Conservation (phyloP, 805 yeast species). For the Pichia nanzhaoensis region DNA sequence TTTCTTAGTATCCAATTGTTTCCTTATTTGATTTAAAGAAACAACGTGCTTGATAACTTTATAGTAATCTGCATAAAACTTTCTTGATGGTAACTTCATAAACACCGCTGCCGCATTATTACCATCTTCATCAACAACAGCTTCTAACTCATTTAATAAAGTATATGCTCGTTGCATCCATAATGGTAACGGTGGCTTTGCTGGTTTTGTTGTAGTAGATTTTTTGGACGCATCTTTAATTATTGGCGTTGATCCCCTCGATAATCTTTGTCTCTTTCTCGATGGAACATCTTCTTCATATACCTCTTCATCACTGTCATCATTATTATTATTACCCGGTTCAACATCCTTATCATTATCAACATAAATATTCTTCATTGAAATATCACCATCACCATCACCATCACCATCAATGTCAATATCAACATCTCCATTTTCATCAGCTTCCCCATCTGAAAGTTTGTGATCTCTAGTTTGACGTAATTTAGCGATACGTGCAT, state of each 20-base stretch:
- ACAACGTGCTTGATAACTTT: conserved; percentile 54
- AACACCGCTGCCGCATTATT: conserved; percentile 50
- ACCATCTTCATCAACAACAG: conserved; percentile 40
- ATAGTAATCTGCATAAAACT: conserved; percentile 82
- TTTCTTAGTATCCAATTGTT: conserved; percentile 34
- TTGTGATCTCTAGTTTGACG: conserved; percentile 21
- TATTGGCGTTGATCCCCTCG: conserved; percentile 12
- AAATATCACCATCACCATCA: conserved; percentile 19
- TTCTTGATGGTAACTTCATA: conserved; percentile 64
- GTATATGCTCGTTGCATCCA: conserved; percentile 12
- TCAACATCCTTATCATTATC: conserved; percentile 9
- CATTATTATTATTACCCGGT: no score
- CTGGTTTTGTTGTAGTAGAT: background rate
- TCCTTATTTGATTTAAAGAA: conserved; percentile 48
- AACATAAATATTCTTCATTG: conserved; percentile 2
- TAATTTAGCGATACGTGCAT: conserved; percentile 34
- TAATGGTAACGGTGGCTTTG: conserved; percentile 11
- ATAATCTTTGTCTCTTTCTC: conserved; percentile 13
- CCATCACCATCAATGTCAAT: conserved; percentile 10
- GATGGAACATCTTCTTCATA: conserved; percentile 13
- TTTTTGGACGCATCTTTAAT: conserved; percentile 8
- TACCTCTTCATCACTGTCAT: conserved; percentile 11
- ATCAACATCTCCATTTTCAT: conserved; percentile 15
- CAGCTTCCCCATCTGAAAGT: background rate
- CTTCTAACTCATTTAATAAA: conserved; percentile 12